Base-by-base conservation (phyloP, 768 basidiomycete species). In the Mycena floridula region DNA sequence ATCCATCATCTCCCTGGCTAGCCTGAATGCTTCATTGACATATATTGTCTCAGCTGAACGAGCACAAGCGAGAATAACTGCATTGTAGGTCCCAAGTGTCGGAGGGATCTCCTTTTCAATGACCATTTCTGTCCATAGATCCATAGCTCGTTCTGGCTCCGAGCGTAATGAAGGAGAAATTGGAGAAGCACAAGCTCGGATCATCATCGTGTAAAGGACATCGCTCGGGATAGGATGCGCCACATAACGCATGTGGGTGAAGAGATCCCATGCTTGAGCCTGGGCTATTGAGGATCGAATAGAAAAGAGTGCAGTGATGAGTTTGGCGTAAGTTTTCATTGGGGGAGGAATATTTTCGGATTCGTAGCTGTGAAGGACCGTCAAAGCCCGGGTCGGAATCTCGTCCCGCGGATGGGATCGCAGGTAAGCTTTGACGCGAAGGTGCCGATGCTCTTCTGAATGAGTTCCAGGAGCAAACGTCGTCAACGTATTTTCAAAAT, bases 201-300 rank as follows among this genome's bases (percentile, higher is more conserved):
- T 91, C 92, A 99, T 96, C 26, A 77, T 59, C 0, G 81, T 76
- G 64, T 91, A 98, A 6, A 94, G 68, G 20, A 72, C 61, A 12
- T 69, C 69, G 50, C 86, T 81, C 0, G 94, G 93, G 3, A 68
- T 66, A 1, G 91, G 82, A 59, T 98, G 92, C 1, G 95, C 90
- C 12, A 89, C 88, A 49, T 96, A 93, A 37, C 95, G 89, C 89
- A 96, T 94, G 62, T 99, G 95, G 2, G 87, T 70, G 61, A 90
- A 97, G 30, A 97, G 76, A 57, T 98, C 90, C 90, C 91, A 96
- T 3, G 89, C 94, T 48, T 89, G 83, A 0, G 88, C 85, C 25
- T 76, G 77, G 2, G 77, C 77, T 1, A 72, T 53, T 3, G 77
- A 66, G 23, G 69, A 73, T 7, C 66, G 68, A 22, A 69, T 66